Percentiles rank a stretch among this genome's conserved stretches.
phyloP scores from a whole-genome alignment of 192 early-diverging fungal genomes.

The Chytriomyces sp. region DNA sequence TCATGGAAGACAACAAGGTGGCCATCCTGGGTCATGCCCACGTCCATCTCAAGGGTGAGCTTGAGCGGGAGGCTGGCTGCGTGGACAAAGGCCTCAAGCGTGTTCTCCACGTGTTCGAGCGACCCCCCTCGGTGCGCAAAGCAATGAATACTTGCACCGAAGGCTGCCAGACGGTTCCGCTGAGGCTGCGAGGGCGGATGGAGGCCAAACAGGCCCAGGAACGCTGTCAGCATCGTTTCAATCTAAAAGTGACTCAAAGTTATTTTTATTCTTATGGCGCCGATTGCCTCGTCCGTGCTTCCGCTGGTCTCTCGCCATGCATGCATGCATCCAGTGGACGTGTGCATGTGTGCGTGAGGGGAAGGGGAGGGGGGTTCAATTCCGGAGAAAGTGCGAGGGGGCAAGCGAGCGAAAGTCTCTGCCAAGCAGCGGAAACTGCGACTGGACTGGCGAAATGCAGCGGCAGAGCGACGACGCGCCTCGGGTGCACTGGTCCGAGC shows the following conservation, averaged over 20 bases:
- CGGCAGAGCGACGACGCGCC: not conserved
- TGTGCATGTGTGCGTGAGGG: too few species aligned
- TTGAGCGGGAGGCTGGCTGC: conserved; percentile 18
- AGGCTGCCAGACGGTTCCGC: not conserved
- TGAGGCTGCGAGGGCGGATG: not conserved
- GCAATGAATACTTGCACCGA: not conserved
- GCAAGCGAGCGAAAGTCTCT: too few species aligned
- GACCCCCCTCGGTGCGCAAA: conserved; percentile 55
- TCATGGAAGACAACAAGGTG: conserved; percentile 55
- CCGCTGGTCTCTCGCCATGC: too few species aligned
- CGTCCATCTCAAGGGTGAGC: conserved; percentile 38
- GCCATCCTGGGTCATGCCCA: conserved; percentile 49
- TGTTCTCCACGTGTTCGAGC: conserved; percentile 53
- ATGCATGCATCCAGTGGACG: too few species aligned
- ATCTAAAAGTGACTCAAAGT: too few species aligned
- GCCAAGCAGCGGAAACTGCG: not conserved
- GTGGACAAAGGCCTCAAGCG: conserved; percentile 46
- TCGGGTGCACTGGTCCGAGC: conserved; percentile 12
- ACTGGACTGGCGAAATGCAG: too few species aligned
- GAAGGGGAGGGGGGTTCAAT: too few species aligned
- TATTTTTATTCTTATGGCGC: too few species aligned
- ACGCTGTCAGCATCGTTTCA: not conserved
- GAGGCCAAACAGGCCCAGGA: not conserved
- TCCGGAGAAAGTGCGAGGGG: too few species aligned
- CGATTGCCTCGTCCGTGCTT: too few species aligned